These are phyloP conservation scores for Acorus calamus DNA, from an alignment of 106 monocot species.

Conservation along the genomic window DNA sequence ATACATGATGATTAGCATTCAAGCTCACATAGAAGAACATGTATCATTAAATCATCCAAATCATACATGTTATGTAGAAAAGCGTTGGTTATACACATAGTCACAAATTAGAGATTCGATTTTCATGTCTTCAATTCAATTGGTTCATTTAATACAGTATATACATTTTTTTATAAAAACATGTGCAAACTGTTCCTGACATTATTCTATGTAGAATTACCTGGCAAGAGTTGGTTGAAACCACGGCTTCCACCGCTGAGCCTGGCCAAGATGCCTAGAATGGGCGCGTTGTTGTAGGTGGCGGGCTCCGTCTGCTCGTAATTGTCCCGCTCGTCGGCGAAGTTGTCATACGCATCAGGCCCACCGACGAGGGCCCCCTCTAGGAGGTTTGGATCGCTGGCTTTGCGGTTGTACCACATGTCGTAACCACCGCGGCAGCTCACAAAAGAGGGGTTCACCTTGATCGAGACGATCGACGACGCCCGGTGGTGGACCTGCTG, in stretches of 20 bases:
- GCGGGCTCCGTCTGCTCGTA: slow-evolving; percentile 88
- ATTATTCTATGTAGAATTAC: neutral
- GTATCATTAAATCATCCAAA: too few relatives aligned
- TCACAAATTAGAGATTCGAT: too few relatives aligned
- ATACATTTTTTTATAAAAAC: too few relatives aligned
- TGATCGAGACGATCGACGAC: slow-evolving; percentile 79
- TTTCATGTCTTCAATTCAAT: too few relatives aligned
- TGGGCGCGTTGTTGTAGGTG: slow-evolving; percentile 88
- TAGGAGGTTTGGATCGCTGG: slow-evolving; percentile 67
- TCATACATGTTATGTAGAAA: too few relatives aligned
- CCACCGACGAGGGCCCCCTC: slow-evolving; percentile 88
- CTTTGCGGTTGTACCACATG: slow-evolving; percentile 54
- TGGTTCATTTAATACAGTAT: too few relatives aligned
- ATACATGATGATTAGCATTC: too few relatives aligned
- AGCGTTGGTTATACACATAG: too few relatives aligned
- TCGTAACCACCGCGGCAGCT: slow-evolving; percentile 74
- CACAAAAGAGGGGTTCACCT: slow-evolving; percentile 57
- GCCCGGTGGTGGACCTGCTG: slow-evolving; percentile 90
- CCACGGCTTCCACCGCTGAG: slow-evolving; percentile 39
- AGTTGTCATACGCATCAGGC: slow-evolving; percentile 74
- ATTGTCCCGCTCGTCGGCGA: slow-evolving; percentile 71
- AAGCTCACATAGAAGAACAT: too few relatives aligned
- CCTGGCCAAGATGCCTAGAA: slow-evolving; percentile 70
- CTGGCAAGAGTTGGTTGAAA: slow-evolving; percentile 42
- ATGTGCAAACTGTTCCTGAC: too few relatives aligned